Evolutionary conservation across 495 filamentous ascomycete genomes (phyloP).

Genomic region (Neurospora tetraspora): DNA sequence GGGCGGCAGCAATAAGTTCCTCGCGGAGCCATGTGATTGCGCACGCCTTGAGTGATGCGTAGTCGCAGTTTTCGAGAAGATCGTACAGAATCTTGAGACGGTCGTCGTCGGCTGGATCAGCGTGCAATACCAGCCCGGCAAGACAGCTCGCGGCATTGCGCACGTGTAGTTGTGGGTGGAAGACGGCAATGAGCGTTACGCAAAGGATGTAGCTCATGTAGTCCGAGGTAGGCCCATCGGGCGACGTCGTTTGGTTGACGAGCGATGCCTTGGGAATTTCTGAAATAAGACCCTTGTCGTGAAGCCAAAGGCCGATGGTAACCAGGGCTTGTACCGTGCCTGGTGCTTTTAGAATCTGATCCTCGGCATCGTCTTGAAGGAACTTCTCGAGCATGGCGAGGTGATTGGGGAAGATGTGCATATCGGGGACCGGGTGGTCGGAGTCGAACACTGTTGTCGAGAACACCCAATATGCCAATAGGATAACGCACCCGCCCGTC

Average conservation of each 20-base stretch:
- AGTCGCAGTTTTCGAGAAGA: constrained; percentile 71
- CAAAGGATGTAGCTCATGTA: constrained; percentile 52
- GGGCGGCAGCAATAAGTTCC: constrained; percentile 52
- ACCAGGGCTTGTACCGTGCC: constrained; percentile 39
- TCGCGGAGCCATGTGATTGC: constrained; percentile 83
- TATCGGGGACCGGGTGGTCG: constrained; percentile 29
- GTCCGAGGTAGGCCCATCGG: constrained; percentile 21
- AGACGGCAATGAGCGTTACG: constrained; percentile 53
- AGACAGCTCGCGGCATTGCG: constrained; percentile 67
- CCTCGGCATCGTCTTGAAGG: constrained; percentile 37
- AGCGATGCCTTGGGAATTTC: constrained; percentile 7
- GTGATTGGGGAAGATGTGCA: constrained; percentile 58
- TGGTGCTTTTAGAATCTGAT: constrained; percentile 21
- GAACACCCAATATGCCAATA: constrained; percentile 49
- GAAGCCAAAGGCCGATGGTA: constrained; percentile 42
- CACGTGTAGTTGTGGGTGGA: constrained; percentile 54
- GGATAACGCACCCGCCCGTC: constrained; percentile 54
- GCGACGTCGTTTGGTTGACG: constrained; percentile 3
- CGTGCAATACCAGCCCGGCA: constrained; percentile 61
- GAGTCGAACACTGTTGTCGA: constrained; percentile 44
- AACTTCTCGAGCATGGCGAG: constrained; percentile 49
- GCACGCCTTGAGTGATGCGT: constrained; percentile 64
- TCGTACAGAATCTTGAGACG: constrained; percentile 70
- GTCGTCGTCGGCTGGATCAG: constrained; percentile 58
- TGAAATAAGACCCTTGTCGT: constrained; percentile 25